Conservation (phyloP, 495 filamentous ascomycete genomes). For the Trichocladium uniseriatum region DNA sequence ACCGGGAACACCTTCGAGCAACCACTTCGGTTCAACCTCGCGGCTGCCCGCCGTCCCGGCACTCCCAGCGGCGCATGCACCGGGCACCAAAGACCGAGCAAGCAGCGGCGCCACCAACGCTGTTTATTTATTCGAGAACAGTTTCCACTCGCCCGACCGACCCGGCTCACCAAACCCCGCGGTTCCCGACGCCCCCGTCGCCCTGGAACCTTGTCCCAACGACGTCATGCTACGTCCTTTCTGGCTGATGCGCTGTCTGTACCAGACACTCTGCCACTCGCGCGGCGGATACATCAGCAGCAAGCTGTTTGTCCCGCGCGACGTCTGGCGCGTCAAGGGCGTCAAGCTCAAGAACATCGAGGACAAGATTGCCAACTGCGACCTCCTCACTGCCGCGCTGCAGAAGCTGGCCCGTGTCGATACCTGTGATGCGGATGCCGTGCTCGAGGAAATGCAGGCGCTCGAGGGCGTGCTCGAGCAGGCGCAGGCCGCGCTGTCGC, state of each 20-base stretch:
- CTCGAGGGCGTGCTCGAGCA: conserved; percentile 81
- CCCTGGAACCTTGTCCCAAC: conserved; percentile 85
- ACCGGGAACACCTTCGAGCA: conserved; percentile 62
- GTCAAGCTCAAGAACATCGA: conserved; percentile 85
- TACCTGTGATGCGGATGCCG: conserved; percentile 77
- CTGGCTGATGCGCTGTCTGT: conserved; percentile 91
- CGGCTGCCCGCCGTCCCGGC: conserved; percentile 47
- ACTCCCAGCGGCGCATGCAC: conserved; percentile 26
- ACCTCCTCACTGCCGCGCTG: conserved; percentile 82
- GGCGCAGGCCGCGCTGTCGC: conserved; percentile 62
- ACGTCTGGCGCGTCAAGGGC: conserved; percentile 89
- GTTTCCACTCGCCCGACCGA: conserved; percentile 65
- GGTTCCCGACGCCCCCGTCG: conserved; percentile 47
- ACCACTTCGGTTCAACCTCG: conserved; percentile 40
- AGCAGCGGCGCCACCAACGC: conserved; percentile 53
- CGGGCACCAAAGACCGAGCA: conserved; percentile 42
- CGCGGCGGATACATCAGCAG: conserved; percentile 86
- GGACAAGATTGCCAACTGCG: conserved; percentile 91
- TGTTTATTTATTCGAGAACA: conserved; percentile 72
- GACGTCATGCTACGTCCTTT: conserved; percentile 82
- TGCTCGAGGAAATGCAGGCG: conserved; percentile 92
- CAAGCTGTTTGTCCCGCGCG: conserved; percentile 80
- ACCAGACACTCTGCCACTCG: conserved; percentile 85
- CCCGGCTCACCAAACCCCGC: conserved; percentile 58
- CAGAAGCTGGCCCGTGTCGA: conserved; percentile 76